Conservation (phyloP, 352 stramenopile genomes). For the Pythium folliculosum region DNA sequence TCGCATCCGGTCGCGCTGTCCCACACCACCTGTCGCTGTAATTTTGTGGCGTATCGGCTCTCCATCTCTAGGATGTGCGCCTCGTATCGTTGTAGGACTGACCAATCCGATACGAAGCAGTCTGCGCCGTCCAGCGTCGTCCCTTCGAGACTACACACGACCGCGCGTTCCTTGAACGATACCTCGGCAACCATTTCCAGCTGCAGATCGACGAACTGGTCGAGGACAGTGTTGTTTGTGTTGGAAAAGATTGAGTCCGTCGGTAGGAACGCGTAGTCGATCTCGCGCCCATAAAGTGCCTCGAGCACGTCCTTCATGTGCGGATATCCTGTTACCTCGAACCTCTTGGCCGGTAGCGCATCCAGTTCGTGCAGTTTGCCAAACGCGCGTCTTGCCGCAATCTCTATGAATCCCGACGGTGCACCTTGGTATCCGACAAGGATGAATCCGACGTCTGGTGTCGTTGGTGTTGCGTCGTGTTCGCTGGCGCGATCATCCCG, state of each 20-base stretch:
- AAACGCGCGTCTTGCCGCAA: neutral
- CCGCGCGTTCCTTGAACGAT: neutral
- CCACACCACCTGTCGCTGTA: conserved; percentile 14
- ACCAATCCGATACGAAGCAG: conserved; percentile 18
- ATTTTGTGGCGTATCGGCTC: neutral
- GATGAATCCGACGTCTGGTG: too few relatives aligned
- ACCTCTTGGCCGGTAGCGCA: neutral
- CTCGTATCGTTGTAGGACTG: conserved; percentile 2
- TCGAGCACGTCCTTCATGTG: neutral
- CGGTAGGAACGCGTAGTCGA: conserved; percentile 4
- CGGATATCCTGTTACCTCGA: conserved; percentile 3
- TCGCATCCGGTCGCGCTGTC: conserved; percentile 11
- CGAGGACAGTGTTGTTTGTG: neutral
- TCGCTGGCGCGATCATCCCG: too few relatives aligned
- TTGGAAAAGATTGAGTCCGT: conserved; percentile 4
- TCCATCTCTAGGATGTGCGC: conserved; percentile 3
- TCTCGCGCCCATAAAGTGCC: neutral
- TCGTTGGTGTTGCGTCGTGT: too few relatives aligned
- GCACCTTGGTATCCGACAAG: neutral
- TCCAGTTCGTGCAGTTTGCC: neutral
- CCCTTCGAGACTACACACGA: neutral
- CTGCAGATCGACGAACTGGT: neutral
- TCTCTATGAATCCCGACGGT: neutral
- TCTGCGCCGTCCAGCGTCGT: neutral
- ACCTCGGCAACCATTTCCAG: conserved; percentile 13